A percentile compares a stretch with the other conserved stretches of the same genome.
phyloP scores from a whole-genome alignment of 306 rosid genomes.

The Citrullus colocynthis region DNA sequence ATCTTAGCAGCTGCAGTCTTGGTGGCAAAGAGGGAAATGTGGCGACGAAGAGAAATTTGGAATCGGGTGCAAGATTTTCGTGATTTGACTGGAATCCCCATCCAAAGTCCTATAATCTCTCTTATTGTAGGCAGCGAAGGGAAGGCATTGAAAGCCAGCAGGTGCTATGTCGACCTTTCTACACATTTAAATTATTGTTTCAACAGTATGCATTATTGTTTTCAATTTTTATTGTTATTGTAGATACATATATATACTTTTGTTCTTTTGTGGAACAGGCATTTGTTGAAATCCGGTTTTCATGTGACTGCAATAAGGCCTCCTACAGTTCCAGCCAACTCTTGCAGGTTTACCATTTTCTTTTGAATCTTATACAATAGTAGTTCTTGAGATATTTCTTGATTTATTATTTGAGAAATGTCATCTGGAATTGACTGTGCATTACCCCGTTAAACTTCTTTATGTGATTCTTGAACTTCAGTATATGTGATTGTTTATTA shows the following conservation, averaged over 20 bases:
- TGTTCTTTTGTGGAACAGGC: slow-evolving; percentile 29
- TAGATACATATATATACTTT: neutral
- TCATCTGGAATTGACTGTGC: neutral
- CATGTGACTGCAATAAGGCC: slow-evolving; percentile 95
- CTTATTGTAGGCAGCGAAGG: slow-evolving; percentile 77
- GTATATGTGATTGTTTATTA: neutral
- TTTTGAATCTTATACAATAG: neutral
- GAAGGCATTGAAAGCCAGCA: slow-evolving; percentile 78
- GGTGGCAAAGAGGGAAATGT: slow-evolving; percentile 66
- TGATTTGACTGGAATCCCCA: slow-evolving; percentile 68
- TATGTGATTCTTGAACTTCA: neutral
- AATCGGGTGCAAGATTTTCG: slow-evolving; percentile 66
- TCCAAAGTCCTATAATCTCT: slow-evolving; percentile 78
- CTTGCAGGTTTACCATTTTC: slow-evolving; percentile 60
- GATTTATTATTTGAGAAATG: neutral
- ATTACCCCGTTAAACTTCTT: neutral
- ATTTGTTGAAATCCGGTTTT: slow-evolving; percentile 77
- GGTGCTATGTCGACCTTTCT: slow-evolving; percentile 22
- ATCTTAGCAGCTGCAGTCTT: slow-evolving; percentile 57
- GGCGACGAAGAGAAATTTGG: slow-evolving; percentile 80
- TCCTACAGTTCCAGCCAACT: slow-evolving; percentile 90
- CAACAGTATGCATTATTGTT: neutral
- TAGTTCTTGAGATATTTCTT: neutral
- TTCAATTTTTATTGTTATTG: neutral
- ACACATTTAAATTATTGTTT: neutral